These are phyloP conservation scores for Cyclocybe aegerita DNA, from an alignment of 768 basidiomycete species.

Conservation along the genomic window DNA sequence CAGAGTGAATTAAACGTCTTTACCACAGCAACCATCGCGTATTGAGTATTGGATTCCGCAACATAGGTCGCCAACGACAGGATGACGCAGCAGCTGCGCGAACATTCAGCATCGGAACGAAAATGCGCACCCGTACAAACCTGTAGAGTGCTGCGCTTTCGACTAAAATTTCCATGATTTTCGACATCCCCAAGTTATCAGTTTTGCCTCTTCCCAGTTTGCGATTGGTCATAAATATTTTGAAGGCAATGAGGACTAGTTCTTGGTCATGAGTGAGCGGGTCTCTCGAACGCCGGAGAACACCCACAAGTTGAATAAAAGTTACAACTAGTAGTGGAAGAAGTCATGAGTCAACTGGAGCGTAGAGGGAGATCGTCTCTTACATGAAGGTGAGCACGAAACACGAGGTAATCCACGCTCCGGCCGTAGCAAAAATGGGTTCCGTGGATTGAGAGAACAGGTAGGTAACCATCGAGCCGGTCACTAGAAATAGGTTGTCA, in stretches of 20 bases:
- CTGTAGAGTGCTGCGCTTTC: constrained; percentile 21
- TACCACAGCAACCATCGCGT: constrained; percentile 16
- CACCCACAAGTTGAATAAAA: constrained; percentile 15
- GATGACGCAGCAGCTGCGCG: constrained; percentile 12
- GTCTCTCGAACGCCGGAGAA: neutral
- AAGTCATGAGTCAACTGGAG: neutral
- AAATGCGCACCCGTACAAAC: neutral
- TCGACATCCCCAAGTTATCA: constrained; percentile 12
- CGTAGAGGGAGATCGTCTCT: neutral
- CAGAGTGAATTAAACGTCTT: neutral
- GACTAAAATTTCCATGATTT: constrained; percentile 21
- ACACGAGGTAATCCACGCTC: constrained; percentile 19
- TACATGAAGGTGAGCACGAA: constrained; percentile 20
- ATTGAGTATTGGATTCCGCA: constrained; percentile 14
- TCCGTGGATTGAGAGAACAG: constrained; percentile 16
- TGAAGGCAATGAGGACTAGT: constrained; percentile 19
- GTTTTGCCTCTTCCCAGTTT: neutral
- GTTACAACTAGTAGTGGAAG: constrained; percentile 14
- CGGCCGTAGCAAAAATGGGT: constrained; percentile 20
- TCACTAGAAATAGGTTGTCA: constrained; percentile 1
- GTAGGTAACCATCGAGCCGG: constrained; percentile 15
- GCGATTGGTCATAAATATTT: constrained; percentile 12
- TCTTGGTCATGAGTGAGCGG: neutral
- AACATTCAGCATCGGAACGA: neutral
- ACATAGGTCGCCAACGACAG: constrained; percentile 15